Conservation (phyloP, 345 rosid species). For the Rhodamnia argentea region DNA sequence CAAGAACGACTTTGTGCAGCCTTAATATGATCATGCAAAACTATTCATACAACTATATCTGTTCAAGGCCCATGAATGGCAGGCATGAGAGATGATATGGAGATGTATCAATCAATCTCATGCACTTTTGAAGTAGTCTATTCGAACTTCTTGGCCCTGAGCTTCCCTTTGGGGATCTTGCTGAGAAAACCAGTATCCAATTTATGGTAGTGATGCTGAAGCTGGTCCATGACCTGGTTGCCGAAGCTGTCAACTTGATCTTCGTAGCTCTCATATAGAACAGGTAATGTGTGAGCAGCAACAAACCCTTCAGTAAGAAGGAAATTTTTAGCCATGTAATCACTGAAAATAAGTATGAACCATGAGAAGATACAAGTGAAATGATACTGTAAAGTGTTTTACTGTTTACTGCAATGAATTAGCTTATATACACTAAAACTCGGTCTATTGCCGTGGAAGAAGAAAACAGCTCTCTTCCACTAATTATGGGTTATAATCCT, state of each 20-base stretch:
- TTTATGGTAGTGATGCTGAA: conserved; percentile 54
- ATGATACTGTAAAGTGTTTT: neutral
- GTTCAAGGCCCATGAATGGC: neutral
- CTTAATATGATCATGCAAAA: neutral
- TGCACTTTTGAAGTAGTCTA: conserved; percentile 5
- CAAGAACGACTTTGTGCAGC: neutral
- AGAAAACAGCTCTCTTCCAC: neutral
- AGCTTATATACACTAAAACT: neutral
- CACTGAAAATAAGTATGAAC: neutral
- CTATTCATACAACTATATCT: neutral
- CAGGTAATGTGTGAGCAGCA: conserved; percentile 89
- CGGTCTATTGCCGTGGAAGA: neutral
- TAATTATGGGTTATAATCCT: neutral
- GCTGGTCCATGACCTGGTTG: conserved; percentile 35
- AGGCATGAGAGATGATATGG: neutral
- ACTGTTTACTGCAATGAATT: neutral
- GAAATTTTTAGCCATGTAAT: neutral
- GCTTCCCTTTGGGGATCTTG: conserved; percentile 66
- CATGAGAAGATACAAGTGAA: neutral
- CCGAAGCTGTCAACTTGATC: conserved; percentile 61
- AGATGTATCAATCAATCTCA: neutral
- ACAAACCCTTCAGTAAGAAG: conserved; percentile 55
- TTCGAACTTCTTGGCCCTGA: conserved; percentile 58
- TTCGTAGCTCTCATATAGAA: conserved; percentile 77
- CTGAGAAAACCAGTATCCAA: conserved; percentile 52